phyloP scores from a whole-genome alignment of 192 early-diverging fungal species.

The Coemansia furcata region DNA sequence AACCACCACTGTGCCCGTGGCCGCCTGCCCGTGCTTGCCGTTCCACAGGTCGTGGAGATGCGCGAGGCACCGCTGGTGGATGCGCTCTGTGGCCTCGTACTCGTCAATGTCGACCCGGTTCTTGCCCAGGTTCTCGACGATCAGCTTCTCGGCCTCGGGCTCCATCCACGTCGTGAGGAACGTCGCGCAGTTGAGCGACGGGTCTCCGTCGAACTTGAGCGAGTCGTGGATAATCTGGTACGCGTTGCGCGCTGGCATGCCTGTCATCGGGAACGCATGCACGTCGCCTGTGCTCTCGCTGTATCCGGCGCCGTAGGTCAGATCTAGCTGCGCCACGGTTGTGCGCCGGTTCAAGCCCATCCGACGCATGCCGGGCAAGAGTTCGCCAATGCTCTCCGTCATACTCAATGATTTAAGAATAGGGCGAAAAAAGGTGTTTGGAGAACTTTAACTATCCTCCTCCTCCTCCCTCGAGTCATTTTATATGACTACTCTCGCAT shows the following conservation, averaged over 20 bases:
- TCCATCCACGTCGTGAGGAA: constrained; percentile 86
- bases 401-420: neutral
- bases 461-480: neutral
- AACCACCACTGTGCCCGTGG: constrained; percentile 68
- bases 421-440: neutral
- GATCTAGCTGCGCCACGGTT: constrained; percentile 14
- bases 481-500: neutral
- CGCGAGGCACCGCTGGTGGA: constrained; percentile 66
- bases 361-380: constrained; percentile 39
- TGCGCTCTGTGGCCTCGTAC: constrained; percentile 64
- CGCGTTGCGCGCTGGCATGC: constrained; percentile 55
- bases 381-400: constrained; percentile 31
- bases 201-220: constrained; percentile 75
- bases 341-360: constrained; percentile 27
- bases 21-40: constrained; percentile 40
- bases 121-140: constrained; percentile 71
- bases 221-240: constrained; percentile 78
- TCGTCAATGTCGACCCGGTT: constrained; percentile 74
- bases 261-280: constrained; percentile 23
- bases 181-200: constrained; percentile 71
- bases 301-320: constrained; percentile 42
- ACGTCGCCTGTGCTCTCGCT: constrained; percentile 27
- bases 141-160: constrained; percentile 75
- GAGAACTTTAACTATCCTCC: neutral
- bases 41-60: constrained; percentile 73